Conservation (phyloP, 768 basidiomycete genomes). For the Agrocybe chaxingu region DNA sequence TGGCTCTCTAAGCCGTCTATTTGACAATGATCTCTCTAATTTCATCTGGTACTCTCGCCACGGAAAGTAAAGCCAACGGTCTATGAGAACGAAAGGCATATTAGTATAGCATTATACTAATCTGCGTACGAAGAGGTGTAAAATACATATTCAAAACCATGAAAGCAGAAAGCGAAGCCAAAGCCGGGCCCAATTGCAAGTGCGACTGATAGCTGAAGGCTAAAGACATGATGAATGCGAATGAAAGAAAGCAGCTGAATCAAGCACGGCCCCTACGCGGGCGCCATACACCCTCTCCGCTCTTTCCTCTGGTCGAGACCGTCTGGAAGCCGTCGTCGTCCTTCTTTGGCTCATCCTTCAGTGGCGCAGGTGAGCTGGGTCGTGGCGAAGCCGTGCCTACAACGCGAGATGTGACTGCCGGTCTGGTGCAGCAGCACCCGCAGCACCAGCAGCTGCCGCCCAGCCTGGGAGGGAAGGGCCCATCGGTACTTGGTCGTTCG, state of each 20-base stretch:
- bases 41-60: no score
- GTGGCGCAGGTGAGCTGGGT: slow-evolving; percentile 32
- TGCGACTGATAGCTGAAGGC: not conserved
- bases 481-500: not conserved
- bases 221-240: not conserved
- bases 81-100: no score
- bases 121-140: not conserved
- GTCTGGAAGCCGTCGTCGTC: slow-evolving; percentile 76
- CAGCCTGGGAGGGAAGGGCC: not conserved
- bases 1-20: no score
- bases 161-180: not conserved
- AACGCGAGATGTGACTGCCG: slow-evolving; percentile 17
- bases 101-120: no score
- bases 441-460: not conserved
- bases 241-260: not conserved
- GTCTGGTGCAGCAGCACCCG: slow-evolving; percentile 1
- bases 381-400: slow-evolving; percentile 11
- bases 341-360: slow-evolving; percentile 38
- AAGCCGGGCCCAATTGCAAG: not conserved
- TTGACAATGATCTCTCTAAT: no score
- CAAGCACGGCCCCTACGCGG: slow-evolving; percentile 20
- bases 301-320: slow-evolving; percentile 25
- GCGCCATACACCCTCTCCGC: slow-evolving; percentile 17
- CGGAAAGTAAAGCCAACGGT: no score
- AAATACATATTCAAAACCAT: slow-evolving; percentile 5